phyloP scores from a whole-genome alignment of 805 yeast genomes.

The Starmerella gropengiesseri region DNA sequence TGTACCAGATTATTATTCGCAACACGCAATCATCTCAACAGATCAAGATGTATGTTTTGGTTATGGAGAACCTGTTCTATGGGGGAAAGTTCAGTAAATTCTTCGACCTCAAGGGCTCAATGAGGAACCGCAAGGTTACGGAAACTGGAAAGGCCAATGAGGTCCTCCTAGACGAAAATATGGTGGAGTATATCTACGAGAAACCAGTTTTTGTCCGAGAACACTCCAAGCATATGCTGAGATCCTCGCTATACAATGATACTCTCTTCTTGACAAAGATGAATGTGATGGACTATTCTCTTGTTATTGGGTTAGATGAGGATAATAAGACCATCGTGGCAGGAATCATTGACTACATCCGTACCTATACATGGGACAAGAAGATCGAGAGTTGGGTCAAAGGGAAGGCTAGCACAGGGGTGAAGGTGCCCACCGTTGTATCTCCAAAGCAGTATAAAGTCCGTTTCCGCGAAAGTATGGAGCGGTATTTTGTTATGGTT shows the following conservation, averaged over 20 bases:
- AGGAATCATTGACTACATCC: conserved; percentile 85
- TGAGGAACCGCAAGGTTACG: conserved; percentile 93
- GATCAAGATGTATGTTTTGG: conserved; percentile 77
- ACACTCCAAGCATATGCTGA: conserved; percentile 70
- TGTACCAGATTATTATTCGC: conserved; percentile 83
- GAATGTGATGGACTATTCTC: conserved; percentile 98
- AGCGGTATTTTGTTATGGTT: conserved; percentile 83
- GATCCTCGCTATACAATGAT: conserved; percentile 91
- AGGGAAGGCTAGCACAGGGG: conserved; percentile 80
- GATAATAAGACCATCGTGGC: conserved; percentile 57
- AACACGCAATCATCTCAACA: conserved; percentile 58
- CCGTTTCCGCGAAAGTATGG: conserved; percentile 96
- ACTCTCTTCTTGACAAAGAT: conserved; percentile 86
- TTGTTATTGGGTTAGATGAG: conserved; percentile 82
- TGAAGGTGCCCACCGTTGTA: conserved; percentile 91
- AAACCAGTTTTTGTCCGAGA: conserved; percentile 90
- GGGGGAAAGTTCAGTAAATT: conserved; percentile 70
- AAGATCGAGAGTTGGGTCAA: conserved; percentile 98
- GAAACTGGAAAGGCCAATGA: conserved; percentile 94
- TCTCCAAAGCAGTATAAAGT: conserved; percentile 94
- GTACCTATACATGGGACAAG: conserved; percentile 98
- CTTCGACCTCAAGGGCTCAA: conserved; percentile 93
- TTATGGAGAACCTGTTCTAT: conserved; percentile 92
- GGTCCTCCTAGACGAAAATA: conserved; percentile 88
- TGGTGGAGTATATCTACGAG: conserved; percentile 96